These are phyloP conservation scores for Herpetomonas muscarum DNA, from an alignment of 208 protist genomes.

Conservation along the genomic window DNA sequence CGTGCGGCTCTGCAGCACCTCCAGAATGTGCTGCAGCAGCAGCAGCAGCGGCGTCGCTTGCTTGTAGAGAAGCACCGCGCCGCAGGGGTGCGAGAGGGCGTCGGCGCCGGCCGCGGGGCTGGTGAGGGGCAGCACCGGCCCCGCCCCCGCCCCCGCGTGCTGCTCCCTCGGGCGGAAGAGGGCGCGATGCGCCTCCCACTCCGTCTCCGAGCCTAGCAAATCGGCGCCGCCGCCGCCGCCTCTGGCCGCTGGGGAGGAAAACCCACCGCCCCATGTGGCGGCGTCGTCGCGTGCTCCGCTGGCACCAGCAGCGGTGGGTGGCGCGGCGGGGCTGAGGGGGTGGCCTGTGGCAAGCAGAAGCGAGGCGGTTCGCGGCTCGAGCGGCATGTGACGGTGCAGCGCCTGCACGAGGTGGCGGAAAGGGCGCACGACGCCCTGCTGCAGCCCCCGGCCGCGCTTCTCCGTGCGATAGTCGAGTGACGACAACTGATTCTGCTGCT, in stretches of 20 bases:
- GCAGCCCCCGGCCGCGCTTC: constrained; percentile 31
- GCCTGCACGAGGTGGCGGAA: constrained; percentile 46
- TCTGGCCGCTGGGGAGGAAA: no score
- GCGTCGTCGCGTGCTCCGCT: neutral
- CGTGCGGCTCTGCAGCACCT: constrained; percentile 63
- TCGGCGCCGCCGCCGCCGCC: no score
- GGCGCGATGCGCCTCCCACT: no score
- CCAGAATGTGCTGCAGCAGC: constrained; percentile 50
- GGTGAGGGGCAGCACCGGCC: neutral
- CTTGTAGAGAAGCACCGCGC: constrained; percentile 71
- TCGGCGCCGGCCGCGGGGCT: neutral
- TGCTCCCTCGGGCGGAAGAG: no score
- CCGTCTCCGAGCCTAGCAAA: no score
- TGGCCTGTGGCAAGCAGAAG: neutral
- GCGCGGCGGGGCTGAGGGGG: neutral
- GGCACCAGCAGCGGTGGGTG: no score
- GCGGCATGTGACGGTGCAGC: constrained; percentile 37
- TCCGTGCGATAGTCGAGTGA: constrained; percentile 13
- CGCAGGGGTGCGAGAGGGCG: constrained; percentile 9
- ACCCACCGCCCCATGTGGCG: no score
- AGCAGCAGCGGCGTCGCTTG: constrained; percentile 45
- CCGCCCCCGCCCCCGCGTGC: no score
- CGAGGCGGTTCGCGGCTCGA: constrained; percentile 21
- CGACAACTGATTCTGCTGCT: neutral
- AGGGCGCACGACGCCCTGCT: constrained; percentile 42